Base-by-base conservation (phyloP, 176 grass and related monocot genomes). In the Eleusine indica region DNA sequence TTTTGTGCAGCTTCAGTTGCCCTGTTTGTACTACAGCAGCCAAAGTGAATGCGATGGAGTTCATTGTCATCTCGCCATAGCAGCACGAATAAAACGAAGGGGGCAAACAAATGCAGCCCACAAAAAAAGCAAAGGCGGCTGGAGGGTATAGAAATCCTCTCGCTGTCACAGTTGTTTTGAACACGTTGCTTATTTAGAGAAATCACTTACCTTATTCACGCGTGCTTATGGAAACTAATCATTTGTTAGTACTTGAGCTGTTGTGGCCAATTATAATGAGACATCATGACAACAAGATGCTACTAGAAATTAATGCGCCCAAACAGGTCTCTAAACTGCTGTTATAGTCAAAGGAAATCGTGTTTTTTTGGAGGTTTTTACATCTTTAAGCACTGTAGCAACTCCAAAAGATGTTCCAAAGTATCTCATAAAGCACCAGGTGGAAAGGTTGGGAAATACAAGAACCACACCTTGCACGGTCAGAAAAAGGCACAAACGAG, bases 401-500 rank as follows among this genome's bases (percentile, higher is more conserved):
- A 66, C 41, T 72, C 83, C 78, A 66, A 18, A 86, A 86, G 78
- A 58, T 77, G 72, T 77, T 89, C 83, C 88, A 73, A 86, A 82
- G 88, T 8, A 89, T 89, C 78, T 85, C 18, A 41, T 44, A 57
- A 42, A 10, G 54, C 4, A 56, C 10, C 21, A 42, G 22, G 35
- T 76, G 42, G 65, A 77, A 85, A 89, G 46, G 71, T 18, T 35
- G 4, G 17, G 41, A 80, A 80, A 52, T 13, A 52, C 9, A 41
- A 51, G 19, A 85, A 53, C 16, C 44, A 35, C 43, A 44, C 10
- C 39, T 65, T 56, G 74, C 46, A 73, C 43, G 58, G 32, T 47
- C 13, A 71, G 6, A 83, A 79, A 49, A 32, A 21, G 29, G 39
- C 16, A 77, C 32, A 77, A 35, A 73, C 25, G 25, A 43, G 68